A percentile compares a stretch with the other conserved stretches of the same genome.
phyloP scores from a whole-genome alignment of 768 basidiomycete species.

The Termitomyces sp. region DNA sequence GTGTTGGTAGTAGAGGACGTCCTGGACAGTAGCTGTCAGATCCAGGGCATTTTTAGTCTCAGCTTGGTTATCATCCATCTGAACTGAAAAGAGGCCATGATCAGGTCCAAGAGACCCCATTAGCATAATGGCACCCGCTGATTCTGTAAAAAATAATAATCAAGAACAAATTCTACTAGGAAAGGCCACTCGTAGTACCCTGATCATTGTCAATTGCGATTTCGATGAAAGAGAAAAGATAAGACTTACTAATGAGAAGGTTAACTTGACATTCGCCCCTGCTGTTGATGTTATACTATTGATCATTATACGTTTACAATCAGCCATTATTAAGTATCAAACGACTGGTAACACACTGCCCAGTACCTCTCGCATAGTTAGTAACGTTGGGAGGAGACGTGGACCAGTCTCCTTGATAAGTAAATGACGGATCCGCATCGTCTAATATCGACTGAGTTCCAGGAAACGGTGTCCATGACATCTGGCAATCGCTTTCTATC shows the following conservation, averaged over 20 bases:
- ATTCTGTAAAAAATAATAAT: background rate
- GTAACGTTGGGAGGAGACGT: background rate
- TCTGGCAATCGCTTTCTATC: background rate
- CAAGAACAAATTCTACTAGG: background rate
- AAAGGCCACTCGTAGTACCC: background rate
- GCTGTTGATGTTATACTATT: constrained; percentile 1
- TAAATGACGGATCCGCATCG: background rate
- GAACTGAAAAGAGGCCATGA: constrained; percentile 4
- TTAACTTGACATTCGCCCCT: background rate
- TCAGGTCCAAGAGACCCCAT: constrained; percentile 1
- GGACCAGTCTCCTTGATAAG: background rate
- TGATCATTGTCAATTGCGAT: background rate
- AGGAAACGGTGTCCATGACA: background rate
- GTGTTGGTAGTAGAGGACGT: background rate
- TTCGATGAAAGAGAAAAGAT: background rate
- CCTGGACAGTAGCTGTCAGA: background rate
- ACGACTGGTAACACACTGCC: background rate
- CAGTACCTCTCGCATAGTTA: background rate
- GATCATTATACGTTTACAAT: background rate
- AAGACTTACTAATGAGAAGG: constrained; percentile 1
- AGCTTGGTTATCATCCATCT: background rate
- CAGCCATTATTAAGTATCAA: background rate
- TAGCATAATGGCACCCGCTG: background rate
- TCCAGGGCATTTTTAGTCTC: background rate
- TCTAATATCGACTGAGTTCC: background rate